Conservation (phyloP, 345 rosid genomes). For the Hibiscus mutabilis region DNA sequence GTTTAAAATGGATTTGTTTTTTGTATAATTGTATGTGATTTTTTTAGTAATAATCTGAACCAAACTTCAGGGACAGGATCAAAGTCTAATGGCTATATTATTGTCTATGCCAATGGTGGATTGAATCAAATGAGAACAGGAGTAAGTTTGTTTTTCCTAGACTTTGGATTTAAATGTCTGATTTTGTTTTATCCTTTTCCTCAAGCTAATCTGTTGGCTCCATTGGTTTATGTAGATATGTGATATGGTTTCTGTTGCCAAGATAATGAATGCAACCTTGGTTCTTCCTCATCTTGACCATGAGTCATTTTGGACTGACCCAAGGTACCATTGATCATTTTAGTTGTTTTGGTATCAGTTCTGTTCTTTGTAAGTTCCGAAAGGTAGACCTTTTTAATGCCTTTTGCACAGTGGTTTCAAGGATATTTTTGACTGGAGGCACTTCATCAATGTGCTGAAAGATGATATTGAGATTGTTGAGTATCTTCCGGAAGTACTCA, state of each 20-base stretch:
- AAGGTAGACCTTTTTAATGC: not conserved
- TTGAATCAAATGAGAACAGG: slow-evolving; percentile 99
- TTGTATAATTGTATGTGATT: not conserved
- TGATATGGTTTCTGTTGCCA: slow-evolving; percentile 96
- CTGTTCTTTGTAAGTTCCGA: not conserved
- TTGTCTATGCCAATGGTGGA: slow-evolving; percentile 96
- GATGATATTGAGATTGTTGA: not conserved
- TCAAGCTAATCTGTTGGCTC: not conserved
- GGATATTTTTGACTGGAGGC: not conserved
- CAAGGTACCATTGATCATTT: slow-evolving; percentile 43
- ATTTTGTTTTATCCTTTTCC: not conserved
- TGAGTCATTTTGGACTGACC: slow-evolving; percentile 94
- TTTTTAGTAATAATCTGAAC: not conserved
- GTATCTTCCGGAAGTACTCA: not conserved
- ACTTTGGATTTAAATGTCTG: not conserved
- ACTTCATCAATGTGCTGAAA: not conserved
- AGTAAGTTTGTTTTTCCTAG: slow-evolving; percentile 36
- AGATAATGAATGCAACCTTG: slow-evolving; percentile 93
- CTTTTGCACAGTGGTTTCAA: not conserved
- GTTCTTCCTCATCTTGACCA: slow-evolving; percentile 97
- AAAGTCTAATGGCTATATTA: slow-evolving; percentile 70
- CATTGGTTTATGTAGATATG: slow-evolving; percentile 58
- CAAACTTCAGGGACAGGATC: slow-evolving; percentile 24
- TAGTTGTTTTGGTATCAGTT: not conserved
- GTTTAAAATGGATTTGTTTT: no score